Evolutionary conservation across 1,284 basidiomycete species (phyloP).

Genomic region (Mrakiaceae sp.): DNA sequence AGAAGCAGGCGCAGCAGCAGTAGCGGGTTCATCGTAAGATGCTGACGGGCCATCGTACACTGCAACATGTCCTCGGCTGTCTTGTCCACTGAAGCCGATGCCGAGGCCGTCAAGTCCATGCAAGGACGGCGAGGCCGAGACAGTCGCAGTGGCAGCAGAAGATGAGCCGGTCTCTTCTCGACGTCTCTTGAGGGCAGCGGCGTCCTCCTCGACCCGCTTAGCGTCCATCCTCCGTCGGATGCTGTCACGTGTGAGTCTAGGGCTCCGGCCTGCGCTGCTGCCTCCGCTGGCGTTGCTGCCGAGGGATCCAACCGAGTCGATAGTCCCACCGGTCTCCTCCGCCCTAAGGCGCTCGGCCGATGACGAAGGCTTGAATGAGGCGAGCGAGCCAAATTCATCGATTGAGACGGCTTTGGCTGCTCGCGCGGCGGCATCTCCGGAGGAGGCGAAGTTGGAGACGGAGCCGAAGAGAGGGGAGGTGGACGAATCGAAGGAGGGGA

Average conservation of each 20-base stretch:
- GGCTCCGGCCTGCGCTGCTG: constrained; percentile 8
- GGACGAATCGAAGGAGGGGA: neutral
- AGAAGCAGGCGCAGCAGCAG: too few relatives aligned
- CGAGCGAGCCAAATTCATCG: constrained; percentile 6
- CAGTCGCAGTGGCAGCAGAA: too few relatives aligned
- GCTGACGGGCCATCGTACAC: neutral
- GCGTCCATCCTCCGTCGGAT: constrained; percentile 11
- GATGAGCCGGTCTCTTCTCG: too few relatives aligned
- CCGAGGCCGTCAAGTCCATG: neutral
- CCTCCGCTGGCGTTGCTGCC: constrained; percentile 1
- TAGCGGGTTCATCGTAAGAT: too few relatives aligned
- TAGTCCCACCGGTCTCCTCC: neutral
- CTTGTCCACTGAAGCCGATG: neutral
- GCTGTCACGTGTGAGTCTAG: constrained; percentile 12
- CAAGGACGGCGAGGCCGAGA: too few relatives aligned
- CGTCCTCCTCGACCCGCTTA: neutral
- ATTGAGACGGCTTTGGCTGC: neutral
- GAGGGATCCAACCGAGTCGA: too few relatives aligned
- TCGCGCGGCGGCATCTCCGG: neutral
- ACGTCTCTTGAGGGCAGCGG: too few relatives aligned
- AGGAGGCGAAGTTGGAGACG: neutral
- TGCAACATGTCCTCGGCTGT: neutral
- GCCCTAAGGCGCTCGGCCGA: constrained; percentile 8
- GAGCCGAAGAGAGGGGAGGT: neutral
- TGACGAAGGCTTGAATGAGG: constrained; percentile 6